These are phyloP conservation scores for Moesziomyces antarcticus DNA, from an alignment of 1,284 basidiomycete species.

Conservation along the genomic window DNA sequence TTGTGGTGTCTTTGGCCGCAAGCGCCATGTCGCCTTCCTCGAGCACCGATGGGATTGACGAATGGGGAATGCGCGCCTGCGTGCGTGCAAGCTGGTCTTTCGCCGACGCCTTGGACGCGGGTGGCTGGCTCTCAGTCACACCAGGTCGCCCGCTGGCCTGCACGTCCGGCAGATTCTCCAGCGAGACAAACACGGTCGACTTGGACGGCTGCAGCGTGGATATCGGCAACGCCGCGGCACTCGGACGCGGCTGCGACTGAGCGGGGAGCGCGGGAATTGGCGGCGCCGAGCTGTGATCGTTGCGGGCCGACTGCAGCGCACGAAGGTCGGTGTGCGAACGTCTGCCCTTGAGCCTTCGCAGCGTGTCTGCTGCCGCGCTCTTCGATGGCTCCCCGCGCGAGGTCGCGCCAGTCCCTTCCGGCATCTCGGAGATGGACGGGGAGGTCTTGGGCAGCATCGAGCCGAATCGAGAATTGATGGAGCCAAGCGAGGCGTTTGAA, in stretches of 20 bases:
- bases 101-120: conserved; percentile 4
- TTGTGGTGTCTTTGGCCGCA: not conserved
- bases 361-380: conserved; percentile 18
- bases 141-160: not conserved
- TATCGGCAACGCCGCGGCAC: not conserved
- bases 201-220: conserved; percentile 11
- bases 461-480: conserved; percentile 8
- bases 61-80: conserved; percentile 21
- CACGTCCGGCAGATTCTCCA: conserved; percentile 18
- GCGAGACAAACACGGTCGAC: conserved; percentile 21
- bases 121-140: not conserved
- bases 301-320: conserved; percentile 6
- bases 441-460: conserved; percentile 27
- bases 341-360: conserved; percentile 25
- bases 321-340: conserved; percentile 19
- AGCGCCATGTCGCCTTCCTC: conserved; percentile 13
- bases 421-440: conserved; percentile 25
- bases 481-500: conserved; percentile 27
- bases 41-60: conserved; percentile 31
- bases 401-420: conserved; percentile 5
- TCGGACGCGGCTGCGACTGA: not conserved
- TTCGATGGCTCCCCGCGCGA: not conserved
- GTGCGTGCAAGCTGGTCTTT: conserved; percentile 10
- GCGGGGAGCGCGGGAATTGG: conserved; percentile 4
- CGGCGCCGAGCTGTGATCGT: conserved; percentile 6